Evolutionary conservation across 305 asterid genomes (phyloP), one percentile per base, ranked within the genome.

Genomic region (Fraxinus xanthoxyloides): DNA sequence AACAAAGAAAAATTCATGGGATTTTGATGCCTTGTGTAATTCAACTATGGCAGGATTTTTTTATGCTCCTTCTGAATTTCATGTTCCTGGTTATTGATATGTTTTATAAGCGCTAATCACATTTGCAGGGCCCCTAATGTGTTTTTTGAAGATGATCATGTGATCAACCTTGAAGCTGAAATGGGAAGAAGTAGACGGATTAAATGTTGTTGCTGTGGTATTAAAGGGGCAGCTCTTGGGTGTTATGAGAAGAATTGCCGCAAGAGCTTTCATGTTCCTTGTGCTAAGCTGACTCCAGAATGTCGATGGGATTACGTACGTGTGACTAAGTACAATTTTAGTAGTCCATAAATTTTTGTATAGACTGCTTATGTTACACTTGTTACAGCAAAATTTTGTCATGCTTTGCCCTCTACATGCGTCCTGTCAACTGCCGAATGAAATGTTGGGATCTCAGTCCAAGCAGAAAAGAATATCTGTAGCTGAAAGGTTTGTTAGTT

Each of bases 141-240:
- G 72, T 96, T 91, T 83, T 96, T 92, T 77, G 92, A 93, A 82
- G 95, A 85, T 34, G 94, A 91, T 85, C 61, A 82, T 46, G 89
- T 80, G 84, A 81, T 92, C 88, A 96, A 96, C 90, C 97, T 96
- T 63, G 98, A 93, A 80, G 65, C 90, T 80, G 98, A 96, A 84
- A 74, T 96, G 85, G 84, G 89, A 24, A 94, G 99, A 90, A 96
- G 99, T 84, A 86, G 92, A 73, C 88, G 92, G 84, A 90, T 94
- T 70, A 91, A 79, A 76, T 96, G 99, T 87, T 86, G 88, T 79
- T 90, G 93, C 86, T 96, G 99, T 88, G 97, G 98, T 75, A 82
- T 84, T 86, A 94, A 90, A 82, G 99, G 99, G 46, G 99, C 98
- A 76, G 95, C 98, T 80, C 98, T 96, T 26, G 99, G 99, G 19